These are phyloP conservation scores for Beauveria rudraprayagi DNA, from an alignment of 2,329 filamentous ascomycete genomes.

Conservation along the genomic window DNA sequence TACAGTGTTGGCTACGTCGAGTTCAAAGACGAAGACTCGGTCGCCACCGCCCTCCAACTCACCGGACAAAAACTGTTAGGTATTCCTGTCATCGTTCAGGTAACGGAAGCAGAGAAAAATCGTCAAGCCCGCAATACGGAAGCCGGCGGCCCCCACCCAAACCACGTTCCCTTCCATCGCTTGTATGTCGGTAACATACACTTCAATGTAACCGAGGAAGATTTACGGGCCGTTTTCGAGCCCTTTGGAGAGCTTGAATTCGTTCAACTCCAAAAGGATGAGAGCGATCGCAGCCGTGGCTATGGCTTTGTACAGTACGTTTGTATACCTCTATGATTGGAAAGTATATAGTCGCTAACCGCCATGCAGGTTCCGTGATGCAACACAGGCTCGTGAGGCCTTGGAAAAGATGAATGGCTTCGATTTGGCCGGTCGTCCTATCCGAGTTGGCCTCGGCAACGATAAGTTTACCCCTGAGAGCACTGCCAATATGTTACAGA, in stretches of 20 bases:
- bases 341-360: slow-evolving; percentile 25
- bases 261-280: slow-evolving; percentile 95
- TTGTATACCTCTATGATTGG: not conserved
- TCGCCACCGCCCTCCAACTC: slow-evolving; percentile 88
- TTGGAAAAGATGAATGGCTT: slow-evolving; percentile 99
- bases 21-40: slow-evolving; percentile 93
- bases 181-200: slow-evolving; percentile 99
- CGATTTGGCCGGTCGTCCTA: slow-evolving; percentile 92
- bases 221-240: slow-evolving; percentile 93
- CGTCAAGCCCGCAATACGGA: slow-evolving; percentile 85
- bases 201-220: slow-evolving; percentile 96
- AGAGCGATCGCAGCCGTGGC: slow-evolving; percentile 79
- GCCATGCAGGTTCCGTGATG: slow-evolving; percentile 68
- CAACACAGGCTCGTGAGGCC: slow-evolving; percentile 83
- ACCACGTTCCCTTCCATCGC: slow-evolving; percentile 90
- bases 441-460: slow-evolving; percentile 97
- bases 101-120: slow-evolving; percentile 99
- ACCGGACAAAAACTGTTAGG: slow-evolving; percentile 97
- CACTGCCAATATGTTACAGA: slow-evolving; percentile 84
- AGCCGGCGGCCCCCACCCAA: slow-evolving; percentile 58
- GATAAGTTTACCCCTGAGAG: slow-evolving; percentile 99
- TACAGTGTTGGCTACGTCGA: slow-evolving; percentile 95
- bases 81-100: slow-evolving; percentile 96
- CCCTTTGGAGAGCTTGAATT: slow-evolving; percentile 97
- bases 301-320: slow-evolving; percentile 94